Evolutionary conservation across 2,329 filamentous ascomycete genomes (phyloP).

Genomic region (Byssochlamys sp.): DNA sequence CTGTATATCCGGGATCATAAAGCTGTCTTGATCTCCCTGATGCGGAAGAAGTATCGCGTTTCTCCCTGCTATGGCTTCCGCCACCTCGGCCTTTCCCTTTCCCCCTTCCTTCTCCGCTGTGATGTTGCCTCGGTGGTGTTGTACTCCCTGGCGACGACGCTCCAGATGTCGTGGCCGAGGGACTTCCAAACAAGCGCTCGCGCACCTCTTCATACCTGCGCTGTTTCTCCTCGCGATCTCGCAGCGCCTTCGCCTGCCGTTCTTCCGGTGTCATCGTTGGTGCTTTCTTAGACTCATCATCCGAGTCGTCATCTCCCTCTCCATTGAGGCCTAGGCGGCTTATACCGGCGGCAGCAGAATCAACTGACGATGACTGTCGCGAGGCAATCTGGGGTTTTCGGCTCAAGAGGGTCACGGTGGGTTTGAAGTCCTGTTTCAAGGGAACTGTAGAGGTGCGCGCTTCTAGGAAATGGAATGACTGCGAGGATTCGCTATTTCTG

Average conservation of each 20-base stretch:
- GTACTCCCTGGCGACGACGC: slow-evolving; percentile 53
- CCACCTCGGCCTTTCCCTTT: slow-evolving; percentile 44
- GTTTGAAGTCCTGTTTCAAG: slow-evolving; percentile 64
- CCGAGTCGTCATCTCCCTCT: slow-evolving; percentile 55
- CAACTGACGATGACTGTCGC: slow-evolving; percentile 44
- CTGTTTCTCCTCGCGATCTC: slow-evolving; percentile 80
- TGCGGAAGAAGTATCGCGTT: slow-evolving; percentile 33
- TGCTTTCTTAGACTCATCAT: slow-evolving; percentile 52
- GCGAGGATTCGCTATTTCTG: slow-evolving; percentile 55
- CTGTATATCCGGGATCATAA: slow-evolving; percentile 65
- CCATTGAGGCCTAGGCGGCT: slow-evolving; percentile 38
- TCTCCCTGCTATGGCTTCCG: slow-evolving; percentile 33
- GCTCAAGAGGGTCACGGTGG: slow-evolving; percentile 72
- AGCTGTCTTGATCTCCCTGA: slow-evolving; percentile 47
- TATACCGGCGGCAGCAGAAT: slow-evolving; percentile 34
- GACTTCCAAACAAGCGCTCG: slow-evolving; percentile 72
- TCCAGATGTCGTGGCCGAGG: slow-evolving; percentile 37
- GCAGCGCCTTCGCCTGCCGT: slow-evolving; percentile 64
- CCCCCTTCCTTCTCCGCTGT: slow-evolving; percentile 24
- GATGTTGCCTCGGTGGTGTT: slow-evolving; percentile 46
- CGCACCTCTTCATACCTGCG: slow-evolving; percentile 79
- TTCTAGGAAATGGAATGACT: slow-evolving; percentile 67
- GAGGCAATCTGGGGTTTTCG: slow-evolving; percentile 64
- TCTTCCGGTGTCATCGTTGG: slow-evolving; percentile 63
- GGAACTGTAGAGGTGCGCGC: slow-evolving; percentile 50